These are phyloP conservation scores for Circinella umbellata DNA, from an alignment of 371 early-diverging fungal species.

Conservation along the genomic window DNA sequence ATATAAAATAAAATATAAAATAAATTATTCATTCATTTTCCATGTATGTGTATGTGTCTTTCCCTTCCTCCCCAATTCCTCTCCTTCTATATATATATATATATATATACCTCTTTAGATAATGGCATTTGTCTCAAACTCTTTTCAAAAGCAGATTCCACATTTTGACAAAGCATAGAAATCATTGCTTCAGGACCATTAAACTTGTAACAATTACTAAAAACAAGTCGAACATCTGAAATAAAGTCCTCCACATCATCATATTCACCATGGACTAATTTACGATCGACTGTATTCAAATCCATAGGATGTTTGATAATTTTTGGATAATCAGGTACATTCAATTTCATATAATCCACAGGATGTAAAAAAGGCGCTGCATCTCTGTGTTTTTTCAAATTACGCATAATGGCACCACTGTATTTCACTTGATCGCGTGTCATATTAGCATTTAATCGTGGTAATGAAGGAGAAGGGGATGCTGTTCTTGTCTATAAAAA, in stretches of 20 bases:
- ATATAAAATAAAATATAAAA: background rate
- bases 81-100: background rate
- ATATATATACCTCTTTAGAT: slow-evolving; percentile 34
- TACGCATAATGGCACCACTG: slow-evolving; percentile 74
- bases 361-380: slow-evolving; percentile 89
- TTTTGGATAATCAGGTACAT: slow-evolving; percentile 94
- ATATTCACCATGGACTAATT: slow-evolving; percentile 79
- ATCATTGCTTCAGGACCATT: slow-evolving; percentile 85
- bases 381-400: slow-evolving; percentile 75
- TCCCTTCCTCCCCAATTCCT: background rate
- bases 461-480: slow-evolving; percentile 31
- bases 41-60: background rate
- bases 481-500: slow-evolving; percentile 13
- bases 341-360: slow-evolving; percentile 91
- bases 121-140: slow-evolving; percentile 73
- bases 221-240: slow-evolving; percentile 78
- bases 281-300: slow-evolving; percentile 89
- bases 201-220: slow-evolving; percentile 91
- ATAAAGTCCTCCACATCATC: slow-evolving; percentile 69
- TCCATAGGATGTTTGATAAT: slow-evolving; percentile 98
- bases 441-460: slow-evolving; percentile 51
- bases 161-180: slow-evolving; percentile 73
- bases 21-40: background rate
- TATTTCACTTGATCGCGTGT: slow-evolving; percentile 83
- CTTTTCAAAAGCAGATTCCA: slow-evolving; percentile 77